Evolutionary conservation across 2,329 filamentous ascomycete species (phyloP).

Genomic region (Microcyclospora tardicrescens): DNA sequence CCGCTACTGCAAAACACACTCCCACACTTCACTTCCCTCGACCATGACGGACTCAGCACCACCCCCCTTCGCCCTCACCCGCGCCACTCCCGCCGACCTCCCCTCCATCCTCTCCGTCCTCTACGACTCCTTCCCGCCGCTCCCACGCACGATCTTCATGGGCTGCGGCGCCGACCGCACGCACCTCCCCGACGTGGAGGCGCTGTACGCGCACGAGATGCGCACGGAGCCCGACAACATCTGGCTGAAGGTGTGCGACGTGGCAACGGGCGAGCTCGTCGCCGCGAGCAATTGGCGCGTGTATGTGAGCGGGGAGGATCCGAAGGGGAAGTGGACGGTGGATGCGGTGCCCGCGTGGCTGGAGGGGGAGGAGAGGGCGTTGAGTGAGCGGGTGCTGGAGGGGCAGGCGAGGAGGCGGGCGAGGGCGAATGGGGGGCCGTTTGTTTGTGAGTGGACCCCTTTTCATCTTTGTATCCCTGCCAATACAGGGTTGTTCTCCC

Average conservation of each 20-base stretch:
- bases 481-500: no score
- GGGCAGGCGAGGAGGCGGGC: no score
- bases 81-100: constrained; percentile 2
- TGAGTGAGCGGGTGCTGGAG: no score
- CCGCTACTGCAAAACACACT: no score
- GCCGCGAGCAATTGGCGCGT: constrained; percentile 22
- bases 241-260: constrained; percentile 21
- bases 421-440: no score
- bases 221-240: constrained; percentile 11
- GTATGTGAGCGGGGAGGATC: constrained; percentile 7
- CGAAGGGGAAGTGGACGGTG: not conserved
- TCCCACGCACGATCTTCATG: constrained; percentile 9
- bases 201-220: constrained; percentile 9
- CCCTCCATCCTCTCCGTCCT: not conserved
- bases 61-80: constrained; percentile 1
- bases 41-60: no score
- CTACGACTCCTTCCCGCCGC: constrained; percentile 7
- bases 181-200: constrained; percentile 3
- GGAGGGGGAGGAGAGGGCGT: constrained; percentile 4
- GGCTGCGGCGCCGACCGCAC: constrained; percentile 10
- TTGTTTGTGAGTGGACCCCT: no score
- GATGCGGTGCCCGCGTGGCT: constrained; percentile 2
- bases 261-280: constrained; percentile 14
- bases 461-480: no score
- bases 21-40: no score